phyloP scores from a whole-genome alignment of 768 basidiomycete species.

The Rubroboletus satanas region DNA sequence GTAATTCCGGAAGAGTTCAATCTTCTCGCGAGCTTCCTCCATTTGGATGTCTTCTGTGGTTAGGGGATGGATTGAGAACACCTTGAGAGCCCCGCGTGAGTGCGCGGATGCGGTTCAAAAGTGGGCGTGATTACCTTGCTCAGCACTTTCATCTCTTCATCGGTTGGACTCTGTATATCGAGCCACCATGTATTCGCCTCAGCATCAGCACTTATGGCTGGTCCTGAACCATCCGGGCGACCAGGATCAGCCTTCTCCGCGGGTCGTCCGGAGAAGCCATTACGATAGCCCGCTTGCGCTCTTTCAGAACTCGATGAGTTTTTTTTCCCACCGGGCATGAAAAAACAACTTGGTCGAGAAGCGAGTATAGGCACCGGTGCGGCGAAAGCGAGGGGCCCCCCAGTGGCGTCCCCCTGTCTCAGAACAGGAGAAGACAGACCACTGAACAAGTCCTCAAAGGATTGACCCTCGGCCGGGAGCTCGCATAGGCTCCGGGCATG shows the following conservation, averaged over 20 bases:
- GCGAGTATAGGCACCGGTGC: conserved; percentile 8
- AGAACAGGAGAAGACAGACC: conserved; percentile 37
- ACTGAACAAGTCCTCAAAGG: conserved; percentile 85
- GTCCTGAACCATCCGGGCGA: conserved; percentile 23
- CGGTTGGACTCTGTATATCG: conserved; percentile 89
- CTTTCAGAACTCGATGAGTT: conserved; percentile 7
- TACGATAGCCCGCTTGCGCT: conserved; percentile 4
- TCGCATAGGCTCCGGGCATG: conserved; percentile 92
- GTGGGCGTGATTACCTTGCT: conserved; percentile 60
- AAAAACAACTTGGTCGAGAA: not conserved
- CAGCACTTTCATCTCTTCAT: conserved; percentile 97
- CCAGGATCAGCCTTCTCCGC: conserved; percentile 20
- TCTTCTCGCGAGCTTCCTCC: conserved; percentile 99
- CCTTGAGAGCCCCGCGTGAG: conserved; percentile 43
- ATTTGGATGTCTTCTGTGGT: conserved; percentile 99
- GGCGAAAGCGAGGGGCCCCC: not conserved
- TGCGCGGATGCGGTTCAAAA: not conserved
- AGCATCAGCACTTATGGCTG: conserved; percentile 33
- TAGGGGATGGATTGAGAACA: conserved; percentile 94
- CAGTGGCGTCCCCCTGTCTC: conserved; percentile 6
- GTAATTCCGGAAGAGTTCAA: conserved; percentile 97
- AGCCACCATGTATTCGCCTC: conserved; percentile 96
- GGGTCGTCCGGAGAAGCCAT: conserved; percentile 17
- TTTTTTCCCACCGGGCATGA: conserved; percentile 9
- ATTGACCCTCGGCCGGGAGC: conserved; percentile 89